phyloP scores from a whole-genome alignment of 306 rosid species.

The Rubus idaeus region DNA sequence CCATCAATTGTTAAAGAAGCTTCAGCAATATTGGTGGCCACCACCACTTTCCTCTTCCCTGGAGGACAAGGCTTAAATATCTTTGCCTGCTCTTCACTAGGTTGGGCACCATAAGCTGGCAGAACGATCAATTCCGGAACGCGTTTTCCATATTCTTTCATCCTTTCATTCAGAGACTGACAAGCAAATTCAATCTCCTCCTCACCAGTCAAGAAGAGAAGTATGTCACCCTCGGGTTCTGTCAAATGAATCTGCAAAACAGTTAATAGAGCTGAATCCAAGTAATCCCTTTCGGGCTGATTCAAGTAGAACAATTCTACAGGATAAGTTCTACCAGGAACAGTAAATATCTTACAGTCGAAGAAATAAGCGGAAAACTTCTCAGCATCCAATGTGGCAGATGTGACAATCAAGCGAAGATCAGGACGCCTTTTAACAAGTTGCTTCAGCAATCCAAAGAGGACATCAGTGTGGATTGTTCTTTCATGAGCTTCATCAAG shows the following conservation, averaged over 20 bases:
- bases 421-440: constrained; percentile 76
- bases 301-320: constrained; percentile 79
- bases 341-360: constrained; percentile 66
- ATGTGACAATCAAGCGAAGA: constrained; percentile 73
- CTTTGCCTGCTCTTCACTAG: constrained; percentile 82
- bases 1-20: constrained; percentile 91
- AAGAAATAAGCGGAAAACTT: constrained; percentile 87
- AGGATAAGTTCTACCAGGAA: constrained; percentile 90
- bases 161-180: constrained; percentile 78
- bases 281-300: constrained; percentile 81
- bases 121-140: constrained; percentile 78
- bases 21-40: constrained; percentile 93
- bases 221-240: constrained; percentile 90
- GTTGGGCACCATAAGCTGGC: constrained; percentile 86
- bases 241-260: constrained; percentile 83
- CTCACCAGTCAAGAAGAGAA: constrained; percentile 91
- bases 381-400: constrained; percentile 90
- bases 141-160: constrained; percentile 73
- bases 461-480: constrained; percentile 79
- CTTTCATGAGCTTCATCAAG: constrained; percentile 96
- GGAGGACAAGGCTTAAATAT: constrained; percentile 90
- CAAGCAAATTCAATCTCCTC: constrained; percentile 93
- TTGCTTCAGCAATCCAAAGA: constrained; percentile 79
- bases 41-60: constrained; percentile 85
- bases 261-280: constrained; percentile 74